Conservation (phyloP, 306 rosid genomes). For the Heteromeles arbutifolia region DNA sequence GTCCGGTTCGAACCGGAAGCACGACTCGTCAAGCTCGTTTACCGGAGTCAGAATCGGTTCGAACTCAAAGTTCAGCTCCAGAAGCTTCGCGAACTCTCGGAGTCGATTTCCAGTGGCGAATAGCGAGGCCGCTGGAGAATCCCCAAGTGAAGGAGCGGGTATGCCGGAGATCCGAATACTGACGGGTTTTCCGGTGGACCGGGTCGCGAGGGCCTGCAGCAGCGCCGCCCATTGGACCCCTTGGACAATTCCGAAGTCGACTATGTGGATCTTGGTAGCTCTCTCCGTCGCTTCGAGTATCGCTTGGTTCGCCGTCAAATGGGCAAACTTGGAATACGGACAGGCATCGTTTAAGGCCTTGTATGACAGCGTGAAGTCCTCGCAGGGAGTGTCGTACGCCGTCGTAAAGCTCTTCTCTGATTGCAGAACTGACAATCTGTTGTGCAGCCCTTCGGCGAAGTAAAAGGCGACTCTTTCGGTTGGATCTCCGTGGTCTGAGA, state of each 20-base stretch:
- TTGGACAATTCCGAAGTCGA: constrained; percentile 88
- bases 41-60: constrained; percentile 69
- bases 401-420: constrained; percentile 9
- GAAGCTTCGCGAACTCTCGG: constrained; percentile 65
- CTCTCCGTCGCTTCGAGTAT: constrained; percentile 76
- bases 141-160: constrained; percentile 70
- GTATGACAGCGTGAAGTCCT: constrained; percentile 66
- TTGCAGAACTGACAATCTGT: constrained; percentile 25
- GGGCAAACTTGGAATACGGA: constrained; percentile 89
- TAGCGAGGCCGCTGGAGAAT: constrained; percentile 46
- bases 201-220: constrained; percentile 82
- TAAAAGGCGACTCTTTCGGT: constrained; percentile 56
- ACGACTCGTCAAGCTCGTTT: constrained; percentile 41
- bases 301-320: constrained; percentile 91
- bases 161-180: constrained; percentile 75
- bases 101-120: constrained; percentile 75
- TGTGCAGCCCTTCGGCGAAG: constrained; percentile 57
- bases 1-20: constrained; percentile 49
- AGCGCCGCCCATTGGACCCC: constrained; percentile 97
- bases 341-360: constrained; percentile 89
- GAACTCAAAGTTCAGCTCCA: constrained; percentile 62
- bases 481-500: constrained; percentile 76
- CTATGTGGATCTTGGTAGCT: constrained; percentile 60
- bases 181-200: constrained; percentile 70
- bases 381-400: constrained; percentile 28